Evolutionary conservation across 768 basidiomycete genomes (phyloP).

Genomic region (Albatrellus ellisii): DNA sequence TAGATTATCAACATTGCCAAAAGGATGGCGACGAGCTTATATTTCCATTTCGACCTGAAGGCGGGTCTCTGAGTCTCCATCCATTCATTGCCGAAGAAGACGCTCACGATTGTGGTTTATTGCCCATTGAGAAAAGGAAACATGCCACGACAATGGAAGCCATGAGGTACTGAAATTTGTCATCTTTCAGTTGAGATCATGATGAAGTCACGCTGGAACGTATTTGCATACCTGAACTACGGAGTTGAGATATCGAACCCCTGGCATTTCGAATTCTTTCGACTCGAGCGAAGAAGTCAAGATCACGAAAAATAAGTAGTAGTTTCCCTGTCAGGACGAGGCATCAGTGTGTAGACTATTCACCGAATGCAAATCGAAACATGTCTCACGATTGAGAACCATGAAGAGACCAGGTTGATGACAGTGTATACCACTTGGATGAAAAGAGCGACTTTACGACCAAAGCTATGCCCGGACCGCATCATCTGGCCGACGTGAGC

Average conservation of each 20-base stretch:
- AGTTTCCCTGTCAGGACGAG: slow-evolving; percentile 56
- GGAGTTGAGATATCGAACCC: slow-evolving; percentile 64
- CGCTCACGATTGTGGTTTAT: slow-evolving; percentile 71
- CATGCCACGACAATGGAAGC: slow-evolving; percentile 76
- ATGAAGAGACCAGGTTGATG: slow-evolving; percentile 78
- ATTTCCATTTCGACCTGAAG: slow-evolving; percentile 68
- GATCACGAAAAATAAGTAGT: slow-evolving; percentile 90
- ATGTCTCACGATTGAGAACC: slow-evolving; percentile 76
- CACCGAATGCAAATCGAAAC: neutral
- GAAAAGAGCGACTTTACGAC: slow-evolving; percentile 62
- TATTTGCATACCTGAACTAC: slow-evolving; percentile 53
- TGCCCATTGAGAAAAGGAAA: slow-evolving; percentile 94
- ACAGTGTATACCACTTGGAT: slow-evolving; percentile 80
- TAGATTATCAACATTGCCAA: slow-evolving; percentile 75
- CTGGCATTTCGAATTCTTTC: slow-evolving; percentile 43
- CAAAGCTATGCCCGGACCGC: slow-evolving; percentile 67
- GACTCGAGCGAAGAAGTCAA: slow-evolving; percentile 83
- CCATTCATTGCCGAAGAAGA: neutral
- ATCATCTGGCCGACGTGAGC: slow-evolving; percentile 75
- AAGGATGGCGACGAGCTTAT: slow-evolving; percentile 61
- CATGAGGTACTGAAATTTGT: slow-evolving; percentile 51
- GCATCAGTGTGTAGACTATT: neutral
- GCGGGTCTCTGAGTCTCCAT: neutral
- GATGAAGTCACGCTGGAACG: neutral
- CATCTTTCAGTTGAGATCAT: neutral